phyloP scores from a whole-genome alignment of 1,284 basidiomycete species.

The Boletus semigastroideus region DNA sequence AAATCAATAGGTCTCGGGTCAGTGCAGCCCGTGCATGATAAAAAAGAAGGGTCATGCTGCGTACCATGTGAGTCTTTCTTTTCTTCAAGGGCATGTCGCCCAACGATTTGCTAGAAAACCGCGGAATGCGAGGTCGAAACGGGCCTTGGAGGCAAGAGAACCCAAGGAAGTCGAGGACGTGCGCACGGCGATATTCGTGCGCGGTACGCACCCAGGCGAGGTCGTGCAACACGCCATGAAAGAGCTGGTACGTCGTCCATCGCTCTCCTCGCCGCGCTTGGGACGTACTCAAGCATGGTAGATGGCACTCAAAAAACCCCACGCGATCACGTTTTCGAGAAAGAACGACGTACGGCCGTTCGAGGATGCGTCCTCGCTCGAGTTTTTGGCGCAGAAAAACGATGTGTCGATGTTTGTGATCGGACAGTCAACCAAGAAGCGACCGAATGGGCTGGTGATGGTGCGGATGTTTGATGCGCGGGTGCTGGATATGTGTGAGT shows the following conservation, averaged over 20 bases:
- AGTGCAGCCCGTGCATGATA: no score
- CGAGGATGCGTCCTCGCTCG: slow-evolving; percentile 80
- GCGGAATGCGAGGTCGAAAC: slow-evolving; percentile 96
- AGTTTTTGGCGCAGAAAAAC: slow-evolving; percentile 95
- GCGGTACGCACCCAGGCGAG: slow-evolving; percentile 85
- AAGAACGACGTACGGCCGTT: slow-evolving; percentile 94
- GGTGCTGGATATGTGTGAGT: slow-evolving; percentile 93
- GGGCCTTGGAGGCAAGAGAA: slow-evolving; percentile 84
- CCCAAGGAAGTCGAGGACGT: slow-evolving; percentile 90
- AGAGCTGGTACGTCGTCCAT: slow-evolving; percentile 71
- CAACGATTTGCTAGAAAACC: slow-evolving; percentile 69
- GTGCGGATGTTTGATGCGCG: slow-evolving; percentile 86
- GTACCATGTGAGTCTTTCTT: neutral
- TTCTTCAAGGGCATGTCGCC: no score
- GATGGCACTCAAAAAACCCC: slow-evolving; percentile 90
- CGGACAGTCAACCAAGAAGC: slow-evolving; percentile 93
- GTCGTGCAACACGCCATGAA: slow-evolving; percentile 80
- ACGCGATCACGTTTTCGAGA: slow-evolving; percentile 92
- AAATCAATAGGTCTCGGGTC: no score
- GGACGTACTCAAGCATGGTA: slow-evolving; percentile 31
- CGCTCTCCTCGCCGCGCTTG: neutral
- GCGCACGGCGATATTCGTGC: slow-evolving; percentile 85
- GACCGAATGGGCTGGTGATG: slow-evolving; percentile 87
- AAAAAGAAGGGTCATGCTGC: neutral
- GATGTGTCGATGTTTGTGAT: slow-evolving; percentile 92